Evolutionary conservation across 768 basidiomycete genomes (phyloP).

Genomic region (Termitomyces sp.): DNA sequence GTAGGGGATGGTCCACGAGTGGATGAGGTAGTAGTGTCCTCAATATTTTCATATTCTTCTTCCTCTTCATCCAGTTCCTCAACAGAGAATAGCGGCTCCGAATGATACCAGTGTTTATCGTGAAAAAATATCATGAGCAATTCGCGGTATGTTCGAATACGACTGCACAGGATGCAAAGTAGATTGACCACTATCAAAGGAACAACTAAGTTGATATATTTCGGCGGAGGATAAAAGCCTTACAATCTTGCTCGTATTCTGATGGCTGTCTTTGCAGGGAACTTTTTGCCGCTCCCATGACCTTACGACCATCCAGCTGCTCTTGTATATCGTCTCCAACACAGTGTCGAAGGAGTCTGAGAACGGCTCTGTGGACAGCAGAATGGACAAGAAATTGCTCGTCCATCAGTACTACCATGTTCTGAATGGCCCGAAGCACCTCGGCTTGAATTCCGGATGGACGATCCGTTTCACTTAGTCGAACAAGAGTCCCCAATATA

Average conservation of each 20-base stretch:
- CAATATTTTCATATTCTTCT: constrained; percentile 49
- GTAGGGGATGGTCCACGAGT: constrained; percentile 49
- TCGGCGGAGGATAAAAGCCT: constrained; percentile 25
- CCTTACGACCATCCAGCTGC: constrained; percentile 72
- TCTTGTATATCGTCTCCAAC: constrained; percentile 92
- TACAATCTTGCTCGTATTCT: constrained; percentile 86
- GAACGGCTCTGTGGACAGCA: constrained; percentile 83
- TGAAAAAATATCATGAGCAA: constrained; percentile 97
- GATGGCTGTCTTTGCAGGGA: constrained; percentile 68
- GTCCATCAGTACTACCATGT: constrained; percentile 88
- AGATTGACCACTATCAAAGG: constrained; percentile 74
- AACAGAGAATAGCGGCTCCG: constrained; percentile 70
- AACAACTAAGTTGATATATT: constrained; percentile 7
- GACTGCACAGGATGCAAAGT: constrained; percentile 87
- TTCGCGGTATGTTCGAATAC: constrained; percentile 85
- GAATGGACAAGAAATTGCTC: constrained; percentile 93
- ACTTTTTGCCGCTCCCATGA: constrained; percentile 84
- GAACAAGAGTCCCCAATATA: constrained; percentile 80
- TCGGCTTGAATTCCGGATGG: constrained; percentile 91
- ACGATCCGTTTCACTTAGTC: constrained; percentile 79
- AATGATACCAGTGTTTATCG: constrained; percentile 84
- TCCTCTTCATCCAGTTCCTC: constrained; percentile 76
- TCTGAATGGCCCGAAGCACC: constrained; percentile 81
- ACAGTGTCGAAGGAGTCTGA: constrained; percentile 80
- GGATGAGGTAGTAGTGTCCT: constrained; percentile 23